Base-by-base conservation (phyloP, 192 early-diverging fungal genomes). In the Backusella westeae region DNA sequence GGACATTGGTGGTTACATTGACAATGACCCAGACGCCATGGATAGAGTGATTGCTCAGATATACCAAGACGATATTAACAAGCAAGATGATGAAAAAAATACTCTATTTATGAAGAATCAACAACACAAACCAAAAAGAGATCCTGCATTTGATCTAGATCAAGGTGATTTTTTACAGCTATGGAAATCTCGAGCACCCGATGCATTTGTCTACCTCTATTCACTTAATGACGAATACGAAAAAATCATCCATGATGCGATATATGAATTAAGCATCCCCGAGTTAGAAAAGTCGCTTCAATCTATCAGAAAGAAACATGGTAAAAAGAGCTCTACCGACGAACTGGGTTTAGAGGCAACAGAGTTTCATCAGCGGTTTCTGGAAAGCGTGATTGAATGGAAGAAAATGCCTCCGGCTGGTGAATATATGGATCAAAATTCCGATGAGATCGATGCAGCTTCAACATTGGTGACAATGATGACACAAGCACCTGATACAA, bases 261-360 rank as follows among this genome's bases (percentile, higher is more conserved):
- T 90, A 35, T 77, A 78, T 44, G 77, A 80, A 8, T 73, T 78
- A 69, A 69, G 78, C 19, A 53, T 81, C 2, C 71, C 82, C 1
- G 81, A 75, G 4, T 14, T 89, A 10, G 34, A 76, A 67, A 29
- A 66, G 4, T 75, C 85, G 29, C 23, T 80, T 15, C 75, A 68
- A 6, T 79, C 78, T 7, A 75, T 79, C 1, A 67, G 46, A 34
- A 85, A 84, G 34, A 82, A 81, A 46, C 71, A 80, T 10, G 89
- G 85, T 8, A 90, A 90, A 65, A 74, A 80, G 9, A 84, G 39
- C 3, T 77, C 73, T n/a, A 74, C 77, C 23, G 86, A 90, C 42
- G 75, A 67, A 0, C 6, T 76, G 12, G 73, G 72, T 1, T 72
- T 74, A 5, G 81, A 87, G 19, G 66, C 83, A 17, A 67, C 85